Conservation (phyloP, 2,329 filamentous ascomycete genomes). For the Zalaria obscura region DNA sequence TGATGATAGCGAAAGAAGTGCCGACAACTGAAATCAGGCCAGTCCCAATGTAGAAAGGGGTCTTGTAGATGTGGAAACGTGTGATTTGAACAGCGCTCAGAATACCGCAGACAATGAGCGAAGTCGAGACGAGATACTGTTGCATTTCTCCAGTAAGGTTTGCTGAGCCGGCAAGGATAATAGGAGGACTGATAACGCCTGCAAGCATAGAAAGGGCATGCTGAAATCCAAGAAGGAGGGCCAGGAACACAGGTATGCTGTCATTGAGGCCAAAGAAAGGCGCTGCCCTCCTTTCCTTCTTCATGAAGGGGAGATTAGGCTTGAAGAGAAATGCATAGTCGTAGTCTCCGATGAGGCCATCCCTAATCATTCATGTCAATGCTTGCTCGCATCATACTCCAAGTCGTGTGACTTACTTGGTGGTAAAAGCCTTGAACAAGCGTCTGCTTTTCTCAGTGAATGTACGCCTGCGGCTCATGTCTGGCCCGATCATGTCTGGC, state of each 20-base stretch:
- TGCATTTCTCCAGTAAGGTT: constrained; percentile 47
- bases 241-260: constrained; percentile 59
- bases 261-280: constrained; percentile 81
- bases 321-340: constrained; percentile 83
- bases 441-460: constrained; percentile 26
- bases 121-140: constrained; percentile 67
- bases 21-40: constrained; percentile 69
- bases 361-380: constrained; percentile 20
- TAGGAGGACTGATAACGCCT: constrained; percentile 60
- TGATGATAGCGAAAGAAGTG: constrained; percentile 64
- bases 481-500: constrained; percentile 32
- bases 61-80: constrained; percentile 56
- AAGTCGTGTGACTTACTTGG: constrained; percentile 24
- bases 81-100: constrained; percentile 67
- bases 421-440: constrained; percentile 32
- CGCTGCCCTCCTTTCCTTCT: constrained; percentile 41
- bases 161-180: constrained; percentile 54
- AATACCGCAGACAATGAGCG: constrained; percentile 64
- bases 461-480: constrained; percentile 24
- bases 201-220: constrained; percentile 61
- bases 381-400: not conserved
- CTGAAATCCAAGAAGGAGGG: constrained; percentile 62
- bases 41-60: constrained; percentile 63
- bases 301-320: constrained; percentile 71
- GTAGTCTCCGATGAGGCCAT: constrained; percentile 72